These are phyloP conservation scores for Gnomoniopsis sp. DNA, from an alignment of 2,329 filamentous ascomycete species.

Conservation along the genomic window DNA sequence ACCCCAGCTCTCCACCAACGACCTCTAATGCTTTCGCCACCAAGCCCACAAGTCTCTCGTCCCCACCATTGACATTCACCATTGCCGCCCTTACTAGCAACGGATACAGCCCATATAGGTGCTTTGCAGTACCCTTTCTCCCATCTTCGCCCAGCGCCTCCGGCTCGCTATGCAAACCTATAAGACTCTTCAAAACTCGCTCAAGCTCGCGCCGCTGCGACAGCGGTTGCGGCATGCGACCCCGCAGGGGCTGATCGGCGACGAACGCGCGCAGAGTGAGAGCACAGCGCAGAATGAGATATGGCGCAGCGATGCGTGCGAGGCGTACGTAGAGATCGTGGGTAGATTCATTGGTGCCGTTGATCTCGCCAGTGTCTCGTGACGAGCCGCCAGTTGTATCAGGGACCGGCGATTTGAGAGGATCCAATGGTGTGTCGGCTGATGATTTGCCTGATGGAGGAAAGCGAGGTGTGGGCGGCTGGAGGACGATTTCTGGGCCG, in stretches of 20 bases:
- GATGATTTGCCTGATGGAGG: constrained; percentile 25
- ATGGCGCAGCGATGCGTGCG: constrained; percentile 73
- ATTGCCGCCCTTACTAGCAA: constrained; percentile 64
- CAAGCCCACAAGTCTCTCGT: constrained; percentile 56
- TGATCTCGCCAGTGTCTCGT: constrained; percentile 18
- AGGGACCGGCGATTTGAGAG: constrained; percentile 14
- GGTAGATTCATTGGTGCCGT: constrained; percentile 23
- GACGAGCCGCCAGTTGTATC: constrained; percentile 12
- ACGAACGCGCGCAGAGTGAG: constrained; percentile 81
- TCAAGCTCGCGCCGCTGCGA: constrained; percentile 76
- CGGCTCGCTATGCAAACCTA: constrained; percentile 65
- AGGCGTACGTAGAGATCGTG: constrained; percentile 53
- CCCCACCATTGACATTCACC: constrained; percentile 54
- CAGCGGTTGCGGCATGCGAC: constrained; percentile 82
- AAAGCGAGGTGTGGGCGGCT: constrained; percentile 42
- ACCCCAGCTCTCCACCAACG: constrained; percentile 56
- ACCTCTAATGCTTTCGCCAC: constrained; percentile 59
- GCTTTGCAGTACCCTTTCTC: constrained; percentile 56
- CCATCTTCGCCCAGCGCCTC: constrained; percentile 62
- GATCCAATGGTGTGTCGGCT: constrained; percentile 19
- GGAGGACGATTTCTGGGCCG: constrained; percentile 35
- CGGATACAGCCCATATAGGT: constrained; percentile 78
- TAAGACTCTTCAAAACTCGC: constrained; percentile 65
- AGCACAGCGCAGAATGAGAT: constrained; percentile 77
- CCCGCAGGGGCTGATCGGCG: constrained; percentile 85